A percentile compares a stretch with the other conserved stretches of the same genome.
These are phyloP conservation scores for Megacollybia marginata DNA, from an alignment of 768 basidiomycete species.

Conservation along the genomic window DNA sequence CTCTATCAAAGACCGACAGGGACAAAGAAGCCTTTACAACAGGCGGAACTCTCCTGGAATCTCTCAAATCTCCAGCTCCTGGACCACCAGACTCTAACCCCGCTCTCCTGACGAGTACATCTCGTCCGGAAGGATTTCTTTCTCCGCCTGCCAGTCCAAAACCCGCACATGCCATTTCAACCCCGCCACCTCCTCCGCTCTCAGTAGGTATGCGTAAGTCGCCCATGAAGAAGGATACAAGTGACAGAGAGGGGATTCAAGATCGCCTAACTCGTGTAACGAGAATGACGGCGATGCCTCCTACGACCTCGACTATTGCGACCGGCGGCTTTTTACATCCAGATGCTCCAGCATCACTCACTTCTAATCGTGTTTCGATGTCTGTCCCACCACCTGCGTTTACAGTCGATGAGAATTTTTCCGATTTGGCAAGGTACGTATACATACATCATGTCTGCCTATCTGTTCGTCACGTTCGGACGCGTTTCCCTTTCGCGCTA, in stretches of 20 bases:
- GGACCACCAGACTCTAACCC: no score
- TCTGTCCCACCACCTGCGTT: no score
- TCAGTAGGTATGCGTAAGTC: neutral
- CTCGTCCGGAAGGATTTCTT: neutral
- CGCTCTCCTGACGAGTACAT: no score
- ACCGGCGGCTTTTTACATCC: no score
- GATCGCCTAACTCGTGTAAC: conserved; percentile 2
- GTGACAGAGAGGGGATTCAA: neutral
- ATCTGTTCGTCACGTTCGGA: neutral
- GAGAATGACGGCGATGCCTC: neutral
- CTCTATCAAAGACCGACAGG: no score
- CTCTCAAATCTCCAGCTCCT: no score
- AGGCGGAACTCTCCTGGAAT: no score
- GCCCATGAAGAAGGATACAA: conserved; percentile 1
- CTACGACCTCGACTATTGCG: neutral
- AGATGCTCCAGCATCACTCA: no score
- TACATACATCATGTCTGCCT: neutral
- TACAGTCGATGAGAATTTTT: neutral
- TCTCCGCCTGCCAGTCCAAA: conserved; percentile 2
- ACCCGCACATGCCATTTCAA: neutral
- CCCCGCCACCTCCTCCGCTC: neutral
- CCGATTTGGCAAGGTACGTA: neutral
- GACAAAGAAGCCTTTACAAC: no score
- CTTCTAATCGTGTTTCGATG: no score
- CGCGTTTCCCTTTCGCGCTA: neutral